These are phyloP conservation scores for Citrus mangshanensis DNA, from an alignment of 345 rosid species.

Conservation along the genomic window DNA sequence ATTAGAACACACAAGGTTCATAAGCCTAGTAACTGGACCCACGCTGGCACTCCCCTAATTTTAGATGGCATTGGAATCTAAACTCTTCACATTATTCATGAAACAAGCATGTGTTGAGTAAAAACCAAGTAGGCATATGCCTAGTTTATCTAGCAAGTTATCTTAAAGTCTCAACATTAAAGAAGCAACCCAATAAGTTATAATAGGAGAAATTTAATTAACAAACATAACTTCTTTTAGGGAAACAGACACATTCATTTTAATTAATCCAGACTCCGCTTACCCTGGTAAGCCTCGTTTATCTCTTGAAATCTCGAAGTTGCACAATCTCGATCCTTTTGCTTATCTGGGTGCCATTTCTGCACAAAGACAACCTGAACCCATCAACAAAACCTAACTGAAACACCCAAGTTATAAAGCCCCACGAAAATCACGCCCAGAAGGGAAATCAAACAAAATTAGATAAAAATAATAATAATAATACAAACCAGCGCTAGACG, in stretches of 20 bases:
- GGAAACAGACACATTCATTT: not conserved
- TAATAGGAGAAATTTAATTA: not conserved
- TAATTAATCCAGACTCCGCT: constrained; percentile 1
- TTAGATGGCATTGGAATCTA: not conserved
- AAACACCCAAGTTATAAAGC: not conserved
- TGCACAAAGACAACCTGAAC: constrained; percentile 24
- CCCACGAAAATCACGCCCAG: not conserved
- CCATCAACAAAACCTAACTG: not conserved
- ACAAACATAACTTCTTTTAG: not conserved
- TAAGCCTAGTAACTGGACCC: not conserved
- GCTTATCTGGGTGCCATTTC: constrained; percentile 99
- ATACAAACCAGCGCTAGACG: constrained; percentile 82
- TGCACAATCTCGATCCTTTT: constrained; percentile 53
- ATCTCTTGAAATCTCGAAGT: constrained; percentile 92
- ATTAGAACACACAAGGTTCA: not conserved
- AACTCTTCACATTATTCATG: not conserved
- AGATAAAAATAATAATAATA: not conserved
- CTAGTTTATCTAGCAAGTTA: not conserved
- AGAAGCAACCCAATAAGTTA: not conserved
- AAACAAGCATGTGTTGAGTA: not conserved
- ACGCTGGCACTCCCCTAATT: not conserved
- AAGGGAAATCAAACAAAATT: not conserved
- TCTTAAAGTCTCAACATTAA: not conserved
- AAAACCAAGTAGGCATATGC: not conserved
- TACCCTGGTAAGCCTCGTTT: constrained; percentile 95